These are phyloP conservation scores for Aotearoamyces nothofagi DNA, from an alignment of 2,329 filamentous ascomycete species.

Conservation along the genomic window DNA sequence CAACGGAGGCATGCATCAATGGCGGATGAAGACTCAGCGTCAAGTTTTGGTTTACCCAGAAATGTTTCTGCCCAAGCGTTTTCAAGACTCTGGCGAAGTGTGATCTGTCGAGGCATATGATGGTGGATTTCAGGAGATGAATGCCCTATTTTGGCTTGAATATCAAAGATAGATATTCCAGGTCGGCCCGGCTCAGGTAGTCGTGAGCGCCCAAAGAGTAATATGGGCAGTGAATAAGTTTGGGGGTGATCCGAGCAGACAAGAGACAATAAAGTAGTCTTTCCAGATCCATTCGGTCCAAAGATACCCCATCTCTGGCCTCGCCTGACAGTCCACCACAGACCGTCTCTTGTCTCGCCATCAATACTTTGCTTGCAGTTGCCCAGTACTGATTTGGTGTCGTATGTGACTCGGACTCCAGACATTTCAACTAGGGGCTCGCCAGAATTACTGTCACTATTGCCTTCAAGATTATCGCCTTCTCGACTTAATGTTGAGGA, in stretches of 20 bases:
- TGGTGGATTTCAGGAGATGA: constrained; percentile 89
- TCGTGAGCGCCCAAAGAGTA: constrained; percentile 68
- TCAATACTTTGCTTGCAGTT: constrained; percentile 53
- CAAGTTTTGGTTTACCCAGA: constrained; percentile 50
- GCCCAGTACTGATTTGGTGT: constrained; percentile 61
- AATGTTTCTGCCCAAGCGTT: constrained; percentile 89
- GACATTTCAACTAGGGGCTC: constrained; percentile 76
- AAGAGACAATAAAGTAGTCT: constrained; percentile 84
- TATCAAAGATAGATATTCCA: constrained; percentile 81
- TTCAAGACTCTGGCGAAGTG: constrained; percentile 60
- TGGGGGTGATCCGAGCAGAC: constrained; percentile 95
- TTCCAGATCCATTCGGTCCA: constrained; percentile 86
- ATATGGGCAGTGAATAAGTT: constrained; percentile 77
- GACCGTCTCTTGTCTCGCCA: constrained; percentile 37
- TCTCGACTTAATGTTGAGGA: neutral
- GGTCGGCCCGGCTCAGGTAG: constrained; percentile 51
- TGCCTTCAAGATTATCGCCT: constrained; percentile 8
- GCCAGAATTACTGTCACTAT: constrained; percentile 27
- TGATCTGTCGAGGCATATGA: constrained; percentile 71
- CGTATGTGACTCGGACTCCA: constrained; percentile 70
- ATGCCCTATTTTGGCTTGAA: constrained; percentile 81
- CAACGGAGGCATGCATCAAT: constrained; percentile 58
- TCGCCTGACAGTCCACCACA: constrained; percentile 69
- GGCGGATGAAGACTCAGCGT: constrained; percentile 34
- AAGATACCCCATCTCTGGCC: constrained; percentile 88